Evolutionary conservation across 108 stramenopile species (phyloP).

Genomic region (Nitzschia sp.): DNA sequence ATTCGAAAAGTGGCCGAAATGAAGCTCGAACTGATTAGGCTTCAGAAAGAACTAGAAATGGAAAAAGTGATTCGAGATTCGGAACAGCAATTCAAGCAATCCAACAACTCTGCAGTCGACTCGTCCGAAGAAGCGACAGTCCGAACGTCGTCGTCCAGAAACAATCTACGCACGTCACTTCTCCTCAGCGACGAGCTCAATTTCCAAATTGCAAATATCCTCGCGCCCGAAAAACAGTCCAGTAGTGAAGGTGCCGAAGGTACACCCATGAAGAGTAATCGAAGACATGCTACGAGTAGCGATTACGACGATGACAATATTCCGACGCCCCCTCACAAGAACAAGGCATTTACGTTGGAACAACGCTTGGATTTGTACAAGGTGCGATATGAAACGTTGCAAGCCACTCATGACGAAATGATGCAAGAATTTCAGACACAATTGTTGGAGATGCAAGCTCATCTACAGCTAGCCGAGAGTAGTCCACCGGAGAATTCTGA

Average conservation of each 20-base stretch:
- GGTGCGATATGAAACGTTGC: slow-evolving; percentile 7
- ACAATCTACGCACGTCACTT: no score
- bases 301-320: no score
- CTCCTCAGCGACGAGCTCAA: background rate
- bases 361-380: slow-evolving; percentile 5
- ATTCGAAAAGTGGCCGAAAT: slow-evolving; percentile 40
- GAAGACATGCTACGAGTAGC: no score
- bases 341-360: background rate
- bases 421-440: slow-evolving; percentile 8
- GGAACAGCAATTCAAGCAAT: no score
- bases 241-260: no score
- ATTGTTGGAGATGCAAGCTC: slow-evolving; percentile 1
- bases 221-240: background rate
- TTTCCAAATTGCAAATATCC: slow-evolving; percentile 7
- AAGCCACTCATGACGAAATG: slow-evolving; percentile 12
- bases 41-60: slow-evolving; percentile 13
- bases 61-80: slow-evolving; percentile 1
- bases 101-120: no score
- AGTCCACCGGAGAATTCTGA: background rate
- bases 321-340: background rate
- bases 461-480: background rate
- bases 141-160: no score
- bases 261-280: no score
- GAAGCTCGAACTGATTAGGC: slow-evolving; percentile 22
- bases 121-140: no score